Evolutionary conservation across 495 filamentous ascomycete genomes (phyloP).

Genomic region (Pyrenula massariospora): DNA sequence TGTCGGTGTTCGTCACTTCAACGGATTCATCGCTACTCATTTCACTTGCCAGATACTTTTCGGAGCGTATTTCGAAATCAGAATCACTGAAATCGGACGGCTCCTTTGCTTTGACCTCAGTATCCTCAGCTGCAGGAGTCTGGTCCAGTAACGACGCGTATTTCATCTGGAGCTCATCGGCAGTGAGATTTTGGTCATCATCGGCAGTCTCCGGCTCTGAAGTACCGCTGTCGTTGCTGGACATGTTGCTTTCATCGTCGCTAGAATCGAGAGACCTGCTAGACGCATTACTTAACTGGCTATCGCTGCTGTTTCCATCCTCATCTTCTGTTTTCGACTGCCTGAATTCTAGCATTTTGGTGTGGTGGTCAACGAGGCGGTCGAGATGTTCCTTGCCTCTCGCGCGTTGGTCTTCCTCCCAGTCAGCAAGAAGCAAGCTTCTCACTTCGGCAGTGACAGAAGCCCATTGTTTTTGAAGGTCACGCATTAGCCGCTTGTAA

Average conservation of each 20-base stretch:
- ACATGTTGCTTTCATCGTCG: slow-evolving; percentile 64
- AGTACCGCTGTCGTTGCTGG: slow-evolving; percentile 30
- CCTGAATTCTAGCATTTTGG: slow-evolving; percentile 41
- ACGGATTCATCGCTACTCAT: neutral
- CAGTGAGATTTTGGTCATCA: slow-evolving; percentile 64
- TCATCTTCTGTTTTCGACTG: slow-evolving; percentile 20
- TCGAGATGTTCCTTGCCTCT: slow-evolving; percentile 73
- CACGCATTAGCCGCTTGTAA: slow-evolving; percentile 60
- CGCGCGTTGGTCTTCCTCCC: slow-evolving; percentile 77
- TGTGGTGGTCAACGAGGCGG: slow-evolving; percentile 65
- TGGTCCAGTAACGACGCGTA: slow-evolving; percentile 36
- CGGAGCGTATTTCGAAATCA: neutral
- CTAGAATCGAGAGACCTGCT: slow-evolving; percentile 17
- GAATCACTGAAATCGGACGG: slow-evolving; percentile 6
- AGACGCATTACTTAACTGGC: slow-evolving; percentile 26
- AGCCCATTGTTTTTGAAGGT: slow-evolving; percentile 67
- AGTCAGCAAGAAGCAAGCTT: slow-evolving; percentile 54
- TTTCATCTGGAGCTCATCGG: slow-evolving; percentile 67
- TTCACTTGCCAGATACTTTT: neutral
- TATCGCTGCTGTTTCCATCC: slow-evolving; percentile 37
- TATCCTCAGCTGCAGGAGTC: neutral
- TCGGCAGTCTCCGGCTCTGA: slow-evolving; percentile 36
- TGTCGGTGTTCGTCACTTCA: neutral
- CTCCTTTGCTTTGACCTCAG: neutral
- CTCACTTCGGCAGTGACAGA: slow-evolving; percentile 66